Conservation (phyloP, 1,284 basidiomycete species). For the Trichosporon asahii region DNA sequence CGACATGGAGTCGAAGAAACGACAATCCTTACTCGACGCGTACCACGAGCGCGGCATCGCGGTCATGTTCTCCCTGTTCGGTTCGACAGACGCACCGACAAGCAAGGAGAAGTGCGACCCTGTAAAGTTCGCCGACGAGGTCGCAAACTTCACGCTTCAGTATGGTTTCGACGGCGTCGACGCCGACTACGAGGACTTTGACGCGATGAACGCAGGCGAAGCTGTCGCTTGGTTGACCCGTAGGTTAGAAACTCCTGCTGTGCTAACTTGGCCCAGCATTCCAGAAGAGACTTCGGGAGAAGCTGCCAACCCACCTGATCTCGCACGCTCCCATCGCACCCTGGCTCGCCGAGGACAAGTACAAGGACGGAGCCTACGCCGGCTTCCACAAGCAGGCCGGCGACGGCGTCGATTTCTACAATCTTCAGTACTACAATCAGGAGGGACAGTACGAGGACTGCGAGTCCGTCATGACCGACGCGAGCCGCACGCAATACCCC, state of each 20-base stretch:
- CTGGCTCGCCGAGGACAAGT: slow-evolving; percentile 41
- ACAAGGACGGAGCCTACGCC: slow-evolving; percentile 41
- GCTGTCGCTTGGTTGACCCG: slow-evolving; percentile 44
- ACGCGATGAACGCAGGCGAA: slow-evolving; percentile 41
- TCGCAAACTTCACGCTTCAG: slow-evolving; percentile 49
- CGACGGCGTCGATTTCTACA: slow-evolving; percentile 41
- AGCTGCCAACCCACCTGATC: slow-evolving; percentile 45
- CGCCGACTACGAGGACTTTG: slow-evolving; percentile 53
- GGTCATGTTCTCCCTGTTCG: slow-evolving; percentile 15
- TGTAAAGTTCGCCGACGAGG: not conserved
- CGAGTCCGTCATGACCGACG: slow-evolving; percentile 33
- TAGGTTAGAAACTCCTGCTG: slow-evolving; percentile 8
- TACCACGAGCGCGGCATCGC: slow-evolving; percentile 51
- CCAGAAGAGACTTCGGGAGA: slow-evolving; percentile 39
- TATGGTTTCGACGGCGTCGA: slow-evolving; percentile 56
- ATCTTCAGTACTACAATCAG: slow-evolving; percentile 53
- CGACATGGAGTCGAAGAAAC: not conserved
- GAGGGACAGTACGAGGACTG: slow-evolving; percentile 27
- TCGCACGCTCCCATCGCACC: slow-evolving; percentile 46
- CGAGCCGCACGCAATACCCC: slow-evolving; percentile 18
- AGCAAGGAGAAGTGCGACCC: not conserved
- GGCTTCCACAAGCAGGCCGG: slow-evolving; percentile 40
- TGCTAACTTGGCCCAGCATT: slow-evolving; percentile 22
- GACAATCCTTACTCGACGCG: slow-evolving; percentile 29
- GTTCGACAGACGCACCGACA: slow-evolving; percentile 28